These are phyloP conservation scores for Noccaea bulbosa DNA, from an alignment of 345 rosid genomes.

Conservation along the genomic window DNA sequence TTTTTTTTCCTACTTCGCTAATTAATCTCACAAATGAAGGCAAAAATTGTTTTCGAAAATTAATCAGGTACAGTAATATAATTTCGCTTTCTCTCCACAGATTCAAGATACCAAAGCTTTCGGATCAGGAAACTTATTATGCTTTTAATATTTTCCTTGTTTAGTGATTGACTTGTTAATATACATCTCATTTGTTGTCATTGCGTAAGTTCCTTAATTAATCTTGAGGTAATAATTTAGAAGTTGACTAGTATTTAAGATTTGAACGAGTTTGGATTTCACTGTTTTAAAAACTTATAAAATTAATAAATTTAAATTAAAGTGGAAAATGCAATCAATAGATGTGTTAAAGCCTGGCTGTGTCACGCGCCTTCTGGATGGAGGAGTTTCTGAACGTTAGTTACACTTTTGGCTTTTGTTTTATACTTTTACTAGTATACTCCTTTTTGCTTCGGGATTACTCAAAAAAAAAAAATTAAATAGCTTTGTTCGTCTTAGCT, in stretches of 20 bases:
- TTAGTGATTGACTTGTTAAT: slow-evolving; percentile 9
- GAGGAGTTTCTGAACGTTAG: slow-evolving; percentile 13
- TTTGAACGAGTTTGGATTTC: not conserved
- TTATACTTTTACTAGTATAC: not conserved
- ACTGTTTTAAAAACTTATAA: not conserved
- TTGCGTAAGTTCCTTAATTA: not conserved
- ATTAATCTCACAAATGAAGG: not conserved
- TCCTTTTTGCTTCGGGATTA: slow-evolving; percentile 1
- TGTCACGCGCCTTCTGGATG: slow-evolving; percentile 14
- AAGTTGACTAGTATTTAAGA: not conserved
- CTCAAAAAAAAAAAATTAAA: not conserved
- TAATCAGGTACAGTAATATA: too few relatives aligned
- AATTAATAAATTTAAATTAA: slow-evolving; percentile 1
- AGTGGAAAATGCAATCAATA: not conserved
- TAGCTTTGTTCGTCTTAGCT: not conserved
- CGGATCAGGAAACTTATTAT: slow-evolving; percentile 7
- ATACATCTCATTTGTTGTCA: slow-evolving; percentile 1
- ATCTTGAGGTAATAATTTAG: not conserved
- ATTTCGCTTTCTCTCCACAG: not conserved
- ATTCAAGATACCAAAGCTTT: slow-evolving; percentile 15
- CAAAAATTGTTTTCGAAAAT: not conserved
- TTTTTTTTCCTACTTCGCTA: slow-evolving; percentile 9
- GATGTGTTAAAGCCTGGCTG: not conserved
- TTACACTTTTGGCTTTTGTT: slow-evolving; percentile 21
- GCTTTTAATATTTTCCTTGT: not conserved